These are phyloP conservation scores for Amaranthus palmeri DNA, from an alignment of 148 eudicot species.

Conservation along the genomic window DNA sequence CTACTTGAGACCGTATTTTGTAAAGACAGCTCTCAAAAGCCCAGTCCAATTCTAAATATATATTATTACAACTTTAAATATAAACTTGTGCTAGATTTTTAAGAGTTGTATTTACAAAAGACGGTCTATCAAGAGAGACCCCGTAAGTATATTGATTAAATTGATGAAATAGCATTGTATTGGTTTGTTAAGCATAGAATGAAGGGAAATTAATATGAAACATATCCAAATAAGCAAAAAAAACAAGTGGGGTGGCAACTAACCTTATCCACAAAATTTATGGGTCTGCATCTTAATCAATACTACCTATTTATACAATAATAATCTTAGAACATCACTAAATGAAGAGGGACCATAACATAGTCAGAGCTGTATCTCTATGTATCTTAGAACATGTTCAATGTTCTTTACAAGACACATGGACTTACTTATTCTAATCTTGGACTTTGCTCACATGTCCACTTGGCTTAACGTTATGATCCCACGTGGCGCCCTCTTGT, in stretches of 20 bases:
- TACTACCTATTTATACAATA: neutral
- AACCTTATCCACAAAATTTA: conserved; percentile 27
- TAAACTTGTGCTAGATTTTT: no score
- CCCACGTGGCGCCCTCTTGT: neutral
- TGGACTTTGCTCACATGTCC: conserved; percentile 3
- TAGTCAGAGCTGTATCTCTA: conserved; percentile 10
- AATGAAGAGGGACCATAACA: conserved; percentile 21
- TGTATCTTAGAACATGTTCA: conserved; percentile 14
- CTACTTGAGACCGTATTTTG: no score
- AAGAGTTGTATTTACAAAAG: no score
- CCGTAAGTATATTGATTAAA: no score
- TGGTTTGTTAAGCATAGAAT: no score
- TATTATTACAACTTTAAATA: no score
- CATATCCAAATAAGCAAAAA: conserved; percentile 15
- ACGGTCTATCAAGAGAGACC: no score
- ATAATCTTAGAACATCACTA: neutral
- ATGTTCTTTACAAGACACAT: conserved; percentile 23
- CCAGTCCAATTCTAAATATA: no score
- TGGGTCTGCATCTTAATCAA: conserved; percentile 20
- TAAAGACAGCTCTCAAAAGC: no score
- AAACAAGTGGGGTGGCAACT: conserved; percentile 17
- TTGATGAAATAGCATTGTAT: no score
- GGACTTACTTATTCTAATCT: neutral
- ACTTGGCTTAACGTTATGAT: conserved; percentile 1
- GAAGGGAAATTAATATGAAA: neutral